Percentiles rank a stretch among this genome's conserved stretches.
These are phyloP conservation scores for Roridomyces roridus DNA, from an alignment of 768 basidiomycete genomes.

Conservation along the genomic window DNA sequence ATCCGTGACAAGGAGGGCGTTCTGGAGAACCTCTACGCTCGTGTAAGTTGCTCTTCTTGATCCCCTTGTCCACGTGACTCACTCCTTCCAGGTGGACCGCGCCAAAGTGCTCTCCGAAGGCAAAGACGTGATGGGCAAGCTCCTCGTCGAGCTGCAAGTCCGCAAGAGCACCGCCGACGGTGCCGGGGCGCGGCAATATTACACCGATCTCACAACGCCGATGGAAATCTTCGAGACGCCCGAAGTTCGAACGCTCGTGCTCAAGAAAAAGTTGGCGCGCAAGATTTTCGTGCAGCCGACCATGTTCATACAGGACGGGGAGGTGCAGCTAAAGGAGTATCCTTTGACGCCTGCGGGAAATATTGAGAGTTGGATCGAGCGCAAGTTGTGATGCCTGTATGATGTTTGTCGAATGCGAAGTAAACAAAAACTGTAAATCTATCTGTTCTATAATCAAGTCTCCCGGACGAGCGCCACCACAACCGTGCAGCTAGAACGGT, in stretches of 20 bases:
- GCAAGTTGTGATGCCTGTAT: conserved; percentile 52
- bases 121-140: conserved; percentile 69
- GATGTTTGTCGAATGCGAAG: conserved; percentile 8
- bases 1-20: conserved; percentile 60
- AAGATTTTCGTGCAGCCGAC: conserved; percentile 89
- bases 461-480: conserved; percentile 74
- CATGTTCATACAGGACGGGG: conserved; percentile 67
- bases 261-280: conserved; percentile 84
- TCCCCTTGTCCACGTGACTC: not conserved
- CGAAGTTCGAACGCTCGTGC: conserved; percentile 76
- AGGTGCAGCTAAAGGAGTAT: conserved; percentile 82
- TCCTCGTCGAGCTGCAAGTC: conserved; percentile 82
- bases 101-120: conserved; percentile 69
- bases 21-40: conserved; percentile 73
- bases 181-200: conserved; percentile 77
- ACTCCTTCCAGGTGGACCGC: conserved; percentile 66
- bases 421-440: too few species aligned
- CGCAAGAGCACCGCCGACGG: conserved; percentile 88
- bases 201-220: conserved; percentile 80
- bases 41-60: conserved; percentile 47
- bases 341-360: conserved; percentile 73
- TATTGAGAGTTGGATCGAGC: conserved; percentile 84
- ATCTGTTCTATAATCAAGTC: conserved; percentile 42
- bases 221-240: conserved; percentile 58
- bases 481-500: conserved; percentile 69